Evolutionary conservation across 257 asterid species (phyloP), one percentile per base, ranked within the genome.

Genomic region (Striga asiatica): DNA sequence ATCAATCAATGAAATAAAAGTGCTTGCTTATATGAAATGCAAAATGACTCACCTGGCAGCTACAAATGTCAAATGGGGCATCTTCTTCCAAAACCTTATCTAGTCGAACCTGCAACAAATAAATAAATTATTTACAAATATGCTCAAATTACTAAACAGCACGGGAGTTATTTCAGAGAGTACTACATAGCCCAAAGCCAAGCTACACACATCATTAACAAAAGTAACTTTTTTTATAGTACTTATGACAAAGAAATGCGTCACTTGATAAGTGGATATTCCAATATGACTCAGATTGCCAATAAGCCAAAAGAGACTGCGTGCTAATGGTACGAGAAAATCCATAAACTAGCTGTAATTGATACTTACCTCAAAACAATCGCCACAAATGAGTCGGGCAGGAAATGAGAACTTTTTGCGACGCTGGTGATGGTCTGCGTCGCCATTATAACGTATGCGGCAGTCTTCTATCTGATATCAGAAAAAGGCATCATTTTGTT

Each of bases 401-500:
- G 99, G 99, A 78, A 92, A 92, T 6, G 93, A 77, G 71, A 84
- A 88, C 66, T 88, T 92, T 46, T 88, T 88, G 39, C 99, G 93
- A 8, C 83, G 88, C 59, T 85, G 94, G 65, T 84, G 92, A 58
- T 92, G 97, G 72, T 92, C 97, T 22, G 99, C 99, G 61, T 92
- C 99, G 65, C 99, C 99, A 67, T 88, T 92, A 39, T 92, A 92
- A 49, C 99, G 88, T 0, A 93, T 79, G 21, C 97, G 95, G 56
- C 99, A 88, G 63, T 92, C 99, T 72, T 92, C 97, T 60, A 88
- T 88, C 99, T 92, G 82, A 54, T 43, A 65, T 23, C 45, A 66
- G 12, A 41, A 55, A 13, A 50, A 51, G 43, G 11, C 50, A 60
- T 38, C n/a, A n/a, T n/a, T n/a, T n/a, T n/a, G n/a, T n/a, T n/a